phyloP scores from a whole-genome alignment of 2,329 filamentous ascomycete genomes.

The Cladophialophora psammophila region DNA sequence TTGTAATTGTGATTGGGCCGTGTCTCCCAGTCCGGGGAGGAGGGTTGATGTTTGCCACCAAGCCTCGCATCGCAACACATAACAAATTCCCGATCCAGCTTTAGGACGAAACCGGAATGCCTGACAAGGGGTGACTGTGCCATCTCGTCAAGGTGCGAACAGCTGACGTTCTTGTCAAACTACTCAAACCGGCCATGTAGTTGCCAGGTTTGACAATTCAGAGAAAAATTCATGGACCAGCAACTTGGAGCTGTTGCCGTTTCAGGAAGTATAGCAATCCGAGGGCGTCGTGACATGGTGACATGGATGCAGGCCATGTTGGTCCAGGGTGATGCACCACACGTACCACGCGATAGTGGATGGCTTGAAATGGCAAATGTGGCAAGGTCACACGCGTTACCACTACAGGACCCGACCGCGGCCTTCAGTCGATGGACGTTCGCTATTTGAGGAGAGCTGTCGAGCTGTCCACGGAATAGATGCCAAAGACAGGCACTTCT shows the following conservation, averaged over 20 bases:
- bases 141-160: background rate
- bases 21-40: background rate
- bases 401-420: background rate
- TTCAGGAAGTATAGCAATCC: slow-evolving; percentile 29
- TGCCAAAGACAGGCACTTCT: background rate
- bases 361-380: background rate
- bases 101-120: background rate
- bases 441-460: slow-evolving; percentile 7
- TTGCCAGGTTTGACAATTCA: slow-evolving; percentile 17
- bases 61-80: background rate
- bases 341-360: background rate
- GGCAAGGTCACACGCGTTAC: background rate
- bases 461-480: background rate
- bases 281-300: background rate
- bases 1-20: background rate
- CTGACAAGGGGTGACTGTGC: slow-evolving; percentile 7
- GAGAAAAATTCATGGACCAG: slow-evolving; percentile 26
- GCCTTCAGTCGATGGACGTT: background rate
- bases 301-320: background rate
- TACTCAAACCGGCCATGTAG: slow-evolving; percentile 23
- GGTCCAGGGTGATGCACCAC: background rate
- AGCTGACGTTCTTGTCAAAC: slow-evolving; percentile 8
- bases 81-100: background rate
- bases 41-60: background rate
- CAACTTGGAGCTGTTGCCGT: slow-evolving; percentile 30